These are phyloP conservation scores for Hanseniaspora osmophila DNA, from an alignment of 805 yeast species.

Conservation along the genomic window DNA sequence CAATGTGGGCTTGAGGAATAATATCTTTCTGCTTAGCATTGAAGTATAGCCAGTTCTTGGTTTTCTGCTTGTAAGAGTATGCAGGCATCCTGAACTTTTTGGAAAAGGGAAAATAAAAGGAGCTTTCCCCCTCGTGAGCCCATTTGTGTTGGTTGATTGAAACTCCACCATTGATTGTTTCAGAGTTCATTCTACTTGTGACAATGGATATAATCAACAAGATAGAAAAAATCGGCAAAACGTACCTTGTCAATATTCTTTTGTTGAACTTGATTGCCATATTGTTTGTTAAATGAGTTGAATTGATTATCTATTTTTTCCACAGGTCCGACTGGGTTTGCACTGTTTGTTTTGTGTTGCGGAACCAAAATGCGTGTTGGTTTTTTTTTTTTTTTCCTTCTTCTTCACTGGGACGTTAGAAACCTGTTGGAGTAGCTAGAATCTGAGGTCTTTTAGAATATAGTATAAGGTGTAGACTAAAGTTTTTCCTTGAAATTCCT, in stretches of 20 bases:
- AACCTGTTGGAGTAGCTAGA: too few species aligned
- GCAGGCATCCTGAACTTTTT: conserved; percentile 26
- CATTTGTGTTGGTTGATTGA: conserved; percentile 20
- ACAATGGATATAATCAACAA: conserved; percentile 3
- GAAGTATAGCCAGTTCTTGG: conserved; percentile 29
- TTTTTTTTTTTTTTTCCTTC: too few species aligned
- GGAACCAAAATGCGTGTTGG: too few species aligned
- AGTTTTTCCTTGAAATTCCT: too few species aligned
- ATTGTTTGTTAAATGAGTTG: not conserved
- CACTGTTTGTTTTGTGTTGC: too few species aligned
- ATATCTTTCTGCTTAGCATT: conserved; percentile 39
- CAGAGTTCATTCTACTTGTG: conserved; percentile 1
- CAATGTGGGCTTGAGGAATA: conserved; percentile 57
- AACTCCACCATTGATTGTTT: conserved; percentile 13
- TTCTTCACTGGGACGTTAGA: too few species aligned
- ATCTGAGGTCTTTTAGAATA: too few species aligned
- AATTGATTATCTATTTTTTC: not conserved
- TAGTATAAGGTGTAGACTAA: too few species aligned
- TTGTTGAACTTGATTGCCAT: not conserved
- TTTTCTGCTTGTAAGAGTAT: conserved; percentile 32
- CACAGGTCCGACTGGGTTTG: too few species aligned
- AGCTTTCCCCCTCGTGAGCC: conserved; percentile 24
- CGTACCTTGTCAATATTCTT: conserved; percentile 1
- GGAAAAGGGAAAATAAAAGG: conserved; percentile 23
- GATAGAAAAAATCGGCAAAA: conserved; percentile 4